Percentiles rank a stretch among this genome's conserved stretches.
These are phyloP conservation scores for Byssoonygena ceratinophila DNA, from an alignment of 2,329 filamentous ascomycete species.

Conservation along the genomic window DNA sequence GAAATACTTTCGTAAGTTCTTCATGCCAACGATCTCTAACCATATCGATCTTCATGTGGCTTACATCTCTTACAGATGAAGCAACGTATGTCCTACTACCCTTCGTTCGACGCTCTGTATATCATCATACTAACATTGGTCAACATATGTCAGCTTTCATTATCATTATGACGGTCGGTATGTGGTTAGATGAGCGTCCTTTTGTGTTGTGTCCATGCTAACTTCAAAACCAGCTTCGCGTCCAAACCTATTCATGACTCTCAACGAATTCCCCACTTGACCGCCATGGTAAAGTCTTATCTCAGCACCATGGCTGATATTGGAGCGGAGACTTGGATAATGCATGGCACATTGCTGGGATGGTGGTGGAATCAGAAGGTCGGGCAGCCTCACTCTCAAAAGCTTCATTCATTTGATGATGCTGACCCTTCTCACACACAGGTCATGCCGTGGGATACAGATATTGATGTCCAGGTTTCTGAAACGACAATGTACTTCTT, in stretches of 20 bases:
- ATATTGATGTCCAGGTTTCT: constrained; percentile 50
- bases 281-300: constrained; percentile 46
- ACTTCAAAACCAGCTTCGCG: constrained; percentile 36
- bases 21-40: no score
- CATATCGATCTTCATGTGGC: background rate
- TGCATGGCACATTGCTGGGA: constrained; percentile 51
- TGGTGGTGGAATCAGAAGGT: constrained; percentile 54
- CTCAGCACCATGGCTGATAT: constrained; percentile 47
- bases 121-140: background rate
- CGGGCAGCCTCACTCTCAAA: constrained; percentile 4
- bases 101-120: background rate
- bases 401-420: no score
- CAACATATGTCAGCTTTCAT: constrained; percentile 19
- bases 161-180: constrained; percentile 34
- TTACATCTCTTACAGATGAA: constrained; percentile 12
- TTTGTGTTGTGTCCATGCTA: background rate
- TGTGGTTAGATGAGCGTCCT: background rate
- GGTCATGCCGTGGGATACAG: constrained; percentile 53
- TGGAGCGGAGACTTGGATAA: constrained; percentile 51
- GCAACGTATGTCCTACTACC: constrained; percentile 12
- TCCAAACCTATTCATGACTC: constrained; percentile 36
- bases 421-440: constrained; percentile 16
- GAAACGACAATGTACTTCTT: constrained; percentile 47
- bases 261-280: constrained; percentile 41
- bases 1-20: constrained; percentile 17